Percentiles rank a stretch among this genome's conserved stretches.
phyloP scores from a whole-genome alignment of 768 basidiomycete genomes.

The Trametes cingulata region DNA sequence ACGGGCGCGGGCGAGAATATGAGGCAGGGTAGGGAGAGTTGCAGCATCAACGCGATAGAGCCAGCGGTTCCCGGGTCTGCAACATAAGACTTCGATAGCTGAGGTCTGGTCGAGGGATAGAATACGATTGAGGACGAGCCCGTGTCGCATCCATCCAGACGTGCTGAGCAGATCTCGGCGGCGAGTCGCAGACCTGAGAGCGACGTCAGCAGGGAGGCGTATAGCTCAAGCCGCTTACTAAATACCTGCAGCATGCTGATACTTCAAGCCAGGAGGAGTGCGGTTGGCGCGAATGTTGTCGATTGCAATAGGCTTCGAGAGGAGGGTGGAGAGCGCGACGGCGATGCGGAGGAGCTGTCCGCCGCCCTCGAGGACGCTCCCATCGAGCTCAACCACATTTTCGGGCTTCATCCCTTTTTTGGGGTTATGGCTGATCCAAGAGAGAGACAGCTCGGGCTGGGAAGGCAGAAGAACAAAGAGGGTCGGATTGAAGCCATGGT shows the following conservation, averaged over 20 bases:
- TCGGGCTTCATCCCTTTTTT: not conserved
- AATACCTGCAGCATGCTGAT: slow-evolving; percentile 72
- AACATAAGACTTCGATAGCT: slow-evolving; percentile 41
- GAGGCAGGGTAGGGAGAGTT: slow-evolving; percentile 69
- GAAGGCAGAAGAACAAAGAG: not conserved
- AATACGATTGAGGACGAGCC: slow-evolving; percentile 59
- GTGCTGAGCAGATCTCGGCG: slow-evolving; percentile 57
- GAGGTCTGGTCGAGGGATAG: slow-evolving; percentile 45
- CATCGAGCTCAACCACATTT: slow-evolving; percentile 34
- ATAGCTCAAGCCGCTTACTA: too few species aligned
- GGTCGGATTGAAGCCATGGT: not conserved
- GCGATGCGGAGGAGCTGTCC: slow-evolving; percentile 76
- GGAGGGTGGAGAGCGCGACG: slow-evolving; percentile 63
- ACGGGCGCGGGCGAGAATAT: slow-evolving; percentile 45
- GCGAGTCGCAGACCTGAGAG: slow-evolving; percentile 62
- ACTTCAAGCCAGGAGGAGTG: slow-evolving; percentile 63
- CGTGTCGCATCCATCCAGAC: slow-evolving; percentile 53
- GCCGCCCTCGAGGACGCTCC: slow-evolving; percentile 53
- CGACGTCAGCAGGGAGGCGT: not conserved
- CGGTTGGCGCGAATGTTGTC: slow-evolving; percentile 61
- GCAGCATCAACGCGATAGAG: slow-evolving; percentile 69
- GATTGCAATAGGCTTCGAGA: slow-evolving; percentile 60
- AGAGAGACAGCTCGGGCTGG: too few species aligned
- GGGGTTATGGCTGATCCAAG: too few species aligned
- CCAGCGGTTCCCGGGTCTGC: slow-evolving; percentile 63